Base-by-base conservation (phyloP, 2,329 filamentous ascomycete genomes). In the Lanzia echinophila region DNA sequence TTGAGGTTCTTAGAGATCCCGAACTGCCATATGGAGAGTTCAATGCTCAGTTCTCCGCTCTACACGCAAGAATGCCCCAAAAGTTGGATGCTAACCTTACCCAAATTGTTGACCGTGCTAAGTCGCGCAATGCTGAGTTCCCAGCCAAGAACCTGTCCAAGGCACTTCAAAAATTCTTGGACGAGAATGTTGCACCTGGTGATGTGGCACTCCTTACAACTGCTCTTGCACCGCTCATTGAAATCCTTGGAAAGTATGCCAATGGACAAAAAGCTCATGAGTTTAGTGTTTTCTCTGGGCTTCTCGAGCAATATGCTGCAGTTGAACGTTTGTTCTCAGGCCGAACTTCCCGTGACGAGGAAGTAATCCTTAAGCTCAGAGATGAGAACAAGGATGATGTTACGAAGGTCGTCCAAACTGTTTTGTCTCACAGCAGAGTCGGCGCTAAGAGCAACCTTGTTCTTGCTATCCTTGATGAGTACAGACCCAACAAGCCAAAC, bases 381-480 rank as follows among this genome's bases (percentile, higher is more conserved):
- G 94, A 99, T 62, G 88, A 95, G 75, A 87, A 99, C 79, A 96
- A 92, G 76, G 94, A 97, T 33, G 89, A 95, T 67, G 86, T 95
- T 60, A 70, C 78, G 63, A 87, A 86, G 68, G 89, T 97, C 57
- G 86, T 96, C 17, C 85, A 94, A 67, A 91, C 82, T 19, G 92
- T 96, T 4, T 81, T 99, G 24, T 97, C 94, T 0, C 94, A 99
- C 76, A 94, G 90, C 71, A 86, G 89, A 58, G 88, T 96, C 54
- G 87, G 84, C 62, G 83, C 90, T 58, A 99, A 99, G 85, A 97
- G 94, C 75, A 91, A 94, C 64, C 80, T 99, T 48, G 77, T 97
- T 49, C 76, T 97, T 47, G 91, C 92, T 44, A 90, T 99, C 54
- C 79, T 99, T 33, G 90, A 96, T 36, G 86, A 92, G 69, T 99